Conservation (phyloP, 495 filamentous ascomycete species). For the Cercophora sp. region DNA sequence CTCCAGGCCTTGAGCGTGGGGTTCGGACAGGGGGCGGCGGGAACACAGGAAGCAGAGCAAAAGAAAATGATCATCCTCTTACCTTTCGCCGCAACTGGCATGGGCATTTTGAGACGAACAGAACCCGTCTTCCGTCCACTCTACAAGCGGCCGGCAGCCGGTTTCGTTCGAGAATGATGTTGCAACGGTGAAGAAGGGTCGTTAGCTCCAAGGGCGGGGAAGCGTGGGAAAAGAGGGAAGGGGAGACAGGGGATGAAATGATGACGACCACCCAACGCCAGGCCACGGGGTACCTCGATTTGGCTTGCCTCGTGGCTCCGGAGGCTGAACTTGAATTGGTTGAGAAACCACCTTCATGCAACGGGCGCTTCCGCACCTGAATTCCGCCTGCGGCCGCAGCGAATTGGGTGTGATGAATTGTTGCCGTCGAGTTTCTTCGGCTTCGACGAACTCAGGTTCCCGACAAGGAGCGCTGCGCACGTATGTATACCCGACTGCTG, state of each 20-base stretch:
- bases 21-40: slow-evolving; percentile 18
- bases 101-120: slow-evolving; percentile 34
- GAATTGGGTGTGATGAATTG: neutral
- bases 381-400: neutral
- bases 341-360: too few species aligned
- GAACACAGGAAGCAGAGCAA: slow-evolving; percentile 10
- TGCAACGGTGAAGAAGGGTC: slow-evolving; percentile 4
- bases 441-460: too few species aligned
- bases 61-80: slow-evolving; percentile 25
- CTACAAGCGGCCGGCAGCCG: neutral
- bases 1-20: slow-evolving; percentile 18
- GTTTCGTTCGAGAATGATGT: neutral
- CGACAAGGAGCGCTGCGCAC: too few species aligned
- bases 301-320: neutral
- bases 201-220: neutral
- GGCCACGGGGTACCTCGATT: neutral
- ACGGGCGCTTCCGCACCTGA: too few species aligned
- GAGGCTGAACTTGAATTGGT: too few species aligned
- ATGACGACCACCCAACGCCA: neutral
- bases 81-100: slow-evolving; percentile 46
- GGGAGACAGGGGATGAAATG: neutral
- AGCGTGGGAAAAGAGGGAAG: neutral
- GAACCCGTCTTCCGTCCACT: neutral
- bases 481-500: too few species aligned
- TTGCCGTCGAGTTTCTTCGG: too few species aligned